Conservation (phyloP, 1,139 yeast species). For the Geotrichum candidum region DNA sequence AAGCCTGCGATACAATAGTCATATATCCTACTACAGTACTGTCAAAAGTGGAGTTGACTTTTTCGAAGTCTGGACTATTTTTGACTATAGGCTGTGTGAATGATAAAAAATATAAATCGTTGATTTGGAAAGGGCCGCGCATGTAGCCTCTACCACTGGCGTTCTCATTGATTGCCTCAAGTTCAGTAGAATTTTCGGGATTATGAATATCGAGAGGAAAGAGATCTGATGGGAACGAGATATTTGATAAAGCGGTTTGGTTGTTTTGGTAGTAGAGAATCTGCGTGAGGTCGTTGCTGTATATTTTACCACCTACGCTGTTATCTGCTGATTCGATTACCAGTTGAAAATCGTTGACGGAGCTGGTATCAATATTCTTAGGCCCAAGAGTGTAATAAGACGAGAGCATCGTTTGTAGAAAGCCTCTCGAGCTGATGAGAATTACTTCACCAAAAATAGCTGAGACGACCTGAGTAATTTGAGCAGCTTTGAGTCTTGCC, state of each 20-base stretch:
- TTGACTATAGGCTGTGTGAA: constrained; percentile 25
- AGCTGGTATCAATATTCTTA: constrained; percentile 16
- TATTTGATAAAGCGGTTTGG: constrained; percentile 13
- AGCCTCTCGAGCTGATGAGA: constrained; percentile 27
- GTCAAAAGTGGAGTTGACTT: constrained; percentile 11
- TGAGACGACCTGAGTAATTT: constrained; percentile 61
- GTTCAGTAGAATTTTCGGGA: not conserved
- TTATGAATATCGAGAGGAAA: constrained; percentile 20
- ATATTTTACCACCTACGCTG: constrained; percentile 25
- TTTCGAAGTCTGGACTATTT: constrained; percentile 25
- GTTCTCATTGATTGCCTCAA: not conserved
- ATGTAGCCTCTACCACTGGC: constrained; percentile 5
- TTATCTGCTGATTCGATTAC: constrained; percentile 28
- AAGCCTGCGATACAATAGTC: constrained; percentile 59
- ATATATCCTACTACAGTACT: constrained; percentile 58
- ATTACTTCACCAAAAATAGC: constrained; percentile 56
- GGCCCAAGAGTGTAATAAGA: constrained; percentile 21
- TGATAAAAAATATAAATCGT: constrained; percentile 22
- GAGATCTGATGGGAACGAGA: constrained; percentile 20
- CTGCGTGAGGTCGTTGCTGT: constrained; percentile 19
- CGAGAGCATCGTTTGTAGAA: constrained; percentile 29
- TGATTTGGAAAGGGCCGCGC: constrained; percentile 15
- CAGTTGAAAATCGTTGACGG: constrained; percentile 20
- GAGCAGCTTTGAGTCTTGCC: constrained; percentile 75
- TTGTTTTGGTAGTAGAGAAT: constrained; percentile 10